Percentiles rank a stretch among this genome's conserved stretches.
These are phyloP conservation scores for Malbranchea zuffiana DNA, from an alignment of 2,329 filamentous ascomycete genomes.

Conservation along the genomic window DNA sequence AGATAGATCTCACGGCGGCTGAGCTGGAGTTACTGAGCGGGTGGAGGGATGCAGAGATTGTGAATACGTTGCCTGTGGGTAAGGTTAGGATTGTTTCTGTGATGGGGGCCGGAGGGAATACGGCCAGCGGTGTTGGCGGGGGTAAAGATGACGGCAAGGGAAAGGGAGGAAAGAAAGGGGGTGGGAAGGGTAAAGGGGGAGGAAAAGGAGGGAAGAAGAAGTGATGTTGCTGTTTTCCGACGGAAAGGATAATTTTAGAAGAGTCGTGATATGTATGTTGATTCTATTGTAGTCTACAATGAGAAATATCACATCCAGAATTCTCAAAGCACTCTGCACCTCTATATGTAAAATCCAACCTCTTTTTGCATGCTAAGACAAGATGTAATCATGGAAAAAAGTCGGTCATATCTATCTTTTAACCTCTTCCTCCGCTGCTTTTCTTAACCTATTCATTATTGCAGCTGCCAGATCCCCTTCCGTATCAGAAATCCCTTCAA, in stretches of 20 bases:
- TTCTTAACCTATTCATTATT: conserved; percentile 72
- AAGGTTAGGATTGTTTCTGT: conserved; percentile 31
- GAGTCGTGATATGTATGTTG: too few relatives aligned
- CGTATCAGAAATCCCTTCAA: conserved; percentile 67
- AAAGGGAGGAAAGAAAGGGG: conserved; percentile 20
- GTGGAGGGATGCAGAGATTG: conserved; percentile 54
- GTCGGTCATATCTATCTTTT: too few relatives aligned
- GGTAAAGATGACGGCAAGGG: conserved; percentile 14
- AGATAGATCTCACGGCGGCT: conserved; percentile 57
- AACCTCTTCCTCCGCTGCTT: conserved; percentile 54
- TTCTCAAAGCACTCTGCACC: too few relatives aligned
- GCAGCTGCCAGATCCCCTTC: conserved; percentile 74
- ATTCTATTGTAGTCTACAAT: too few relatives aligned
- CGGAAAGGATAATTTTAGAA: too few relatives aligned
- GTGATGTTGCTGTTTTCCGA: neutral
- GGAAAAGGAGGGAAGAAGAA: conserved; percentile 28
- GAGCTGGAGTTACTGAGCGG: conserved; percentile 77
- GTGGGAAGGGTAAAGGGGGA: conserved; percentile 24
- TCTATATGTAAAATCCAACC: too few relatives aligned
- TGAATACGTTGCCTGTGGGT: conserved; percentile 27
- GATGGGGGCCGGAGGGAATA: conserved; percentile 30
- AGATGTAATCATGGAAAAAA: too few relatives aligned
- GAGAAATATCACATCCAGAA: too few relatives aligned
- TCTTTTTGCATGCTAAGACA: too few relatives aligned
- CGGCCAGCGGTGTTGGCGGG: conserved; percentile 20